A percentile compares a stretch with the other conserved stretches of the same genome.
These are phyloP conservation scores for Claviceps monticola DNA, from an alignment of 2,329 filamentous ascomycete genomes.

Conservation along the genomic window DNA sequence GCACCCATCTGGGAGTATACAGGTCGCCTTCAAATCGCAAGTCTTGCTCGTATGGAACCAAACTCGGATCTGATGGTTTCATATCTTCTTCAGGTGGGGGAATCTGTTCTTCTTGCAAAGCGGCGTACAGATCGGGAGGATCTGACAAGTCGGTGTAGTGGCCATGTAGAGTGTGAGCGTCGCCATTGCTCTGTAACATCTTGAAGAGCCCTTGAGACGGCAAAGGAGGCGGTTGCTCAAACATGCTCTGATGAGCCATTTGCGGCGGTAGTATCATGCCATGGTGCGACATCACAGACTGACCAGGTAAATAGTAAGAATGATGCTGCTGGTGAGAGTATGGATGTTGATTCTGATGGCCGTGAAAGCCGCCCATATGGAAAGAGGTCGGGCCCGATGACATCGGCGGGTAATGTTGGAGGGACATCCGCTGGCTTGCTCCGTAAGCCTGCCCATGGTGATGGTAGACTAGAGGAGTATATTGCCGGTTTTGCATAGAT, in stretches of 20 bases:
- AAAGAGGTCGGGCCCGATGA: slow-evolving; percentile 28
- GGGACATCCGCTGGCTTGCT: slow-evolving; percentile 40
- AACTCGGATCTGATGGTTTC: slow-evolving; percentile 62
- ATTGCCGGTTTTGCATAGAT: slow-evolving; percentile 38
- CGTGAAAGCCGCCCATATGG: slow-evolving; percentile 40
- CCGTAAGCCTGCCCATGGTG: slow-evolving; percentile 43
- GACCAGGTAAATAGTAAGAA: slow-evolving; percentile 40
- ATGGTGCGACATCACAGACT: slow-evolving; percentile 37
- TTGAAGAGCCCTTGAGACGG: slow-evolving; percentile 62
- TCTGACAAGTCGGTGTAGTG: slow-evolving; percentile 63
- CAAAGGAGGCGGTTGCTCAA: slow-evolving; percentile 45
- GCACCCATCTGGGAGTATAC: slow-evolving; percentile 73
- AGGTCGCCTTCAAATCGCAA: slow-evolving; percentile 67
- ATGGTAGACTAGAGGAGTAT: slow-evolving; percentile 49
- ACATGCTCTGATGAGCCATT: slow-evolving; percentile 35
- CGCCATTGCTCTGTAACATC: slow-evolving; percentile 62
- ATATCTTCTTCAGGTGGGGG: slow-evolving; percentile 68
- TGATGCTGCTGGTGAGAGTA: slow-evolving; percentile 23
- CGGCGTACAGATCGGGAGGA: slow-evolving; percentile 63
- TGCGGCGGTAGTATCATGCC: slow-evolving; percentile 41
- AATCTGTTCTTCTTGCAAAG: slow-evolving; percentile 58
- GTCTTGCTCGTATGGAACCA: slow-evolving; percentile 66
- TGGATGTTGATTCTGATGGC: background rate
- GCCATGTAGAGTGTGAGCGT: slow-evolving; percentile 50
- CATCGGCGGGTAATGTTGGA: slow-evolving; percentile 15